Percentiles rank a stretch among this genome's conserved stretches.
Conservation (phyloP, 768 basidiomycete genomes). For the Cystoderma amianthinum region DNA sequence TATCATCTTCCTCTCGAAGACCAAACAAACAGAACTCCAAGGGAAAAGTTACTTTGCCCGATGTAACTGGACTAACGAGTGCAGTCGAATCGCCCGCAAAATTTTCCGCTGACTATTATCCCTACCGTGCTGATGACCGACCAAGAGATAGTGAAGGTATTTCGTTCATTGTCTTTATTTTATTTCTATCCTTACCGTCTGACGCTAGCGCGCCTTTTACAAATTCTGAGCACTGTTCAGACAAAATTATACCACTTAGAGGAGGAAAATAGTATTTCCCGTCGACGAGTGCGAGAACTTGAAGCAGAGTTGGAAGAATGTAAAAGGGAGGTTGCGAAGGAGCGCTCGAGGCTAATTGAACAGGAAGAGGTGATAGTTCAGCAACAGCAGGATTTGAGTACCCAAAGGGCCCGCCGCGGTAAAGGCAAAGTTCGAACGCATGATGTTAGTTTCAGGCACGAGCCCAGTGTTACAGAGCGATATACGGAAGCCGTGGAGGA, state of each 20-base stretch:
- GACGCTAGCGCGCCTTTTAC: slow-evolving; percentile 59
- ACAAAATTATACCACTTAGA: slow-evolving; percentile 67
- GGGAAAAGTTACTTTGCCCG: slow-evolving; percentile 57
- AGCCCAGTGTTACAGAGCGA: slow-evolving; percentile 34
- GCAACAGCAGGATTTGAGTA: slow-evolving; percentile 20
- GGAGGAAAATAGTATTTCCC: slow-evolving; percentile 75
- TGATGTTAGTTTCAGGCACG: slow-evolving; percentile 21
- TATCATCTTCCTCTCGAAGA: slow-evolving; percentile 12
- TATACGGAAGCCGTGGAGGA: slow-evolving; percentile 81
- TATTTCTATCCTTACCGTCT: neutral
- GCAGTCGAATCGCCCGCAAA: slow-evolving; percentile 73
- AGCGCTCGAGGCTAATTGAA: slow-evolving; percentile 59
- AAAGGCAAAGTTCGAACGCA: slow-evolving; percentile 31
- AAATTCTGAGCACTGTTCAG: slow-evolving; percentile 58
- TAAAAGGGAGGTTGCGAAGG: slow-evolving; percentile 68
- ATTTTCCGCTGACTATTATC: slow-evolving; percentile 40
- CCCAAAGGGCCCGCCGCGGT: slow-evolving; percentile 13
- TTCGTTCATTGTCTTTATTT: slow-evolving; percentile 6
- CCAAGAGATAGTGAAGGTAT: slow-evolving; percentile 63
- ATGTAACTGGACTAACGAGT: slow-evolving; percentile 78
- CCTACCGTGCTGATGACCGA: slow-evolving; percentile 36
- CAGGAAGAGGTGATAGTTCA: slow-evolving; percentile 40
- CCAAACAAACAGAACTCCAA: slow-evolving; percentile 17
- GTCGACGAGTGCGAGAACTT: slow-evolving; percentile 78
- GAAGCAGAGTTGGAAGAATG: slow-evolving; percentile 83